A percentile compares a stretch with the other conserved stretches of the same genome.
These are phyloP conservation scores for Apiospora kogelbergensis DNA, from an alignment of 2,329 filamentous ascomycete genomes.

Conservation along the genomic window DNA sequence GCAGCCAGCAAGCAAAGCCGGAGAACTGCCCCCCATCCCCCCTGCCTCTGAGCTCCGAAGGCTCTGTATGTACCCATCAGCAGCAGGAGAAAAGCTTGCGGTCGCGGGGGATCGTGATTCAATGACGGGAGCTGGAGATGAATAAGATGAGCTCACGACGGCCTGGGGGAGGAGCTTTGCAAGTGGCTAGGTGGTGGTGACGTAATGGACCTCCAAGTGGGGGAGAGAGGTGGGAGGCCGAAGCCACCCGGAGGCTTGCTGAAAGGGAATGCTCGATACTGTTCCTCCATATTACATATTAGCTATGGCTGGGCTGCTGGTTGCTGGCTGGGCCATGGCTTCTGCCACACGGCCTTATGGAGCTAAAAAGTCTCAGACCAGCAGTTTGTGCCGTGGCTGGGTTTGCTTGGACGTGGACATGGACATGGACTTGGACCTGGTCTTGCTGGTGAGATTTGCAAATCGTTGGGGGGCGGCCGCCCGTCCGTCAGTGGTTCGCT, in stretches of 20 bases:
- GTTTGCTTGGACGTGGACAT: not conserved
- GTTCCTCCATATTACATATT: not conserved
- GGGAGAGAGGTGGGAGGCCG: not conserved
- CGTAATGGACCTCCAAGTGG: constrained; percentile 13
- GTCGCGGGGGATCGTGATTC: not conserved
- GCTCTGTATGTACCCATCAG: not conserved
- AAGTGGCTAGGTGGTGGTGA: constrained; percentile 10
- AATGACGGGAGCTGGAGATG: constrained; percentile 1
- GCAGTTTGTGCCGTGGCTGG: not conserved
- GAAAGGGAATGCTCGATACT: not conserved
- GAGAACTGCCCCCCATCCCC: not conserved
- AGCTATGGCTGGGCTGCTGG: too few species aligned
- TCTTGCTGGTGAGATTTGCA: not conserved
- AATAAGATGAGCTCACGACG: not conserved
- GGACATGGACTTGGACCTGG: not conserved
- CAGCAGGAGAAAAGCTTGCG: not conserved
- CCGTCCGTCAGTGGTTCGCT: constrained; percentile 15
- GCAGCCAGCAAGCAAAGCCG: not conserved
- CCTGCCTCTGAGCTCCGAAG: not conserved
- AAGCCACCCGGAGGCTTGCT: not conserved
- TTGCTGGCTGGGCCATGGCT: not conserved
- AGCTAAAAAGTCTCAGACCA: not conserved
- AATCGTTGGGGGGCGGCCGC: not conserved
- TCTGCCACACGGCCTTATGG: not conserved
- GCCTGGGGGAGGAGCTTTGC: constrained; percentile 1